phyloP scores from a whole-genome alignment of 176 grass and related monocot genomes.

The Calamus simplicifolius region DNA sequence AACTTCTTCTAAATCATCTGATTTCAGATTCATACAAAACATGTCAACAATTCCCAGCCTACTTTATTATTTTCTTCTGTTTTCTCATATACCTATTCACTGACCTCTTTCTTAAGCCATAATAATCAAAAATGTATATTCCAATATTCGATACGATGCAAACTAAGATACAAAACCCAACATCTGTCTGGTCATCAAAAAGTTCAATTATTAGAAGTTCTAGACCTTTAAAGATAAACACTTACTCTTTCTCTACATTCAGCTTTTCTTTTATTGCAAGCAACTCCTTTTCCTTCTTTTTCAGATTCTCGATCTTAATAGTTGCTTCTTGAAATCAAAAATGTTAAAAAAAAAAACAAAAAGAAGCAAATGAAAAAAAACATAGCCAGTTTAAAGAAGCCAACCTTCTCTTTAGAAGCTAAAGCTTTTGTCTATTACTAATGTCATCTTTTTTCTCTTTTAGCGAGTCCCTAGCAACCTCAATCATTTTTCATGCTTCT shows the following conservation, averaged over 20 bases:
- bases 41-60: too few species aligned
- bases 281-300: slow-evolving; percentile 52
- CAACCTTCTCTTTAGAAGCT: slow-evolving; percentile 62
- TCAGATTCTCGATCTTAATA: slow-evolving; percentile 37
- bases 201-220: too few species aligned
- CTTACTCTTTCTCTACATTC: slow-evolving; percentile 70
- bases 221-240: not conserved
- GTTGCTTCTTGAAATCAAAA: slow-evolving; percentile 53
- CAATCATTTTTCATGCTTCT: slow-evolving; percentile 44
- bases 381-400: not conserved
- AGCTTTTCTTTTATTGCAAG: slow-evolving; percentile 48
- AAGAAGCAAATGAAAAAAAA: not conserved
- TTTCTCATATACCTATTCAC: too few species aligned
- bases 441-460: slow-evolving; percentile 73
- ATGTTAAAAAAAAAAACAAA: slow-evolving; percentile 13
- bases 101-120: too few species aligned
- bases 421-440: slow-evolving; percentile 43
- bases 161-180: too few species aligned
- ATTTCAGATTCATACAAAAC: too few species aligned
- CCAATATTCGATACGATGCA: too few species aligned
- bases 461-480: slow-evolving; percentile 41
- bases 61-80: too few species aligned
- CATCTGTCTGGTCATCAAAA: too few species aligned
- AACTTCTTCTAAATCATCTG: too few species aligned
- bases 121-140: too few species aligned